Percentiles rank a stretch among this genome's conserved stretches.
phyloP scores from a whole-genome alignment of 495 filamentous ascomycete genomes.

The Penicillium herquei region DNA sequence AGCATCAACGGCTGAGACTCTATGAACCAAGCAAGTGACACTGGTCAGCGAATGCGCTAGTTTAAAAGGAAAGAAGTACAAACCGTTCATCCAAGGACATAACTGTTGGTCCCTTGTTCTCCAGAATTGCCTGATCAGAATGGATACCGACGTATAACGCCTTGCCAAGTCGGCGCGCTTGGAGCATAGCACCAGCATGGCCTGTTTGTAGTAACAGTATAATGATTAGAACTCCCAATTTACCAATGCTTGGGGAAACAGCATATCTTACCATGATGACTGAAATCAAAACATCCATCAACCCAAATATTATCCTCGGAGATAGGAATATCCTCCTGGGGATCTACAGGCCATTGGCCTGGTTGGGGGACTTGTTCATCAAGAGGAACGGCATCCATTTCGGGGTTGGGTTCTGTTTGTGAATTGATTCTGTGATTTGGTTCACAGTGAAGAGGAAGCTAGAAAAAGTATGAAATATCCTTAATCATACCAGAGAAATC shows the following conservation, averaged over 20 bases:
- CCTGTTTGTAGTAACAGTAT: slow-evolving; percentile 44
- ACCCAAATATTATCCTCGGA: slow-evolving; percentile 85
- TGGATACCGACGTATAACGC: slow-evolving; percentile 91
- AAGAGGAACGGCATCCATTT: slow-evolving; percentile 19
- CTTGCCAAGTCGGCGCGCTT: slow-evolving; percentile 81
- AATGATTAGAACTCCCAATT: background rate
- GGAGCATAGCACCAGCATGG: slow-evolving; percentile 94
- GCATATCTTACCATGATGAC: slow-evolving; percentile 74
- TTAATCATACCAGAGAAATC: background rate
- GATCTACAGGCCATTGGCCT: slow-evolving; percentile 66
- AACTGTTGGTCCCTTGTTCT: slow-evolving; percentile 96
- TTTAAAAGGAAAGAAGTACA: slow-evolving; percentile 12
- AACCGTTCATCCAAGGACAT: slow-evolving; percentile 91
- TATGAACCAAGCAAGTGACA: slow-evolving; percentile 20
- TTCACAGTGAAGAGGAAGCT: background rate
- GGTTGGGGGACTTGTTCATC: slow-evolving; percentile 40
- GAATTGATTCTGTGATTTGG: too few relatives aligned
- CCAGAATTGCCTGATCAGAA: slow-evolving; percentile 89
- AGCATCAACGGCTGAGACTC: slow-evolving; percentile 81
- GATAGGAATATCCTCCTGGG: slow-evolving; percentile 59
- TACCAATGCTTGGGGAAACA: background rate
- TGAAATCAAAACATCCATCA: slow-evolving; percentile 98
- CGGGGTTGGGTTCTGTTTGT: too few relatives aligned
- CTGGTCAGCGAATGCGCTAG: slow-evolving; percentile 12
- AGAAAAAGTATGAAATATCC: slow-evolving; percentile 1